Conservation (phyloP, 495 filamentous ascomycete genomes). For the Aspergillus steynii region DNA sequence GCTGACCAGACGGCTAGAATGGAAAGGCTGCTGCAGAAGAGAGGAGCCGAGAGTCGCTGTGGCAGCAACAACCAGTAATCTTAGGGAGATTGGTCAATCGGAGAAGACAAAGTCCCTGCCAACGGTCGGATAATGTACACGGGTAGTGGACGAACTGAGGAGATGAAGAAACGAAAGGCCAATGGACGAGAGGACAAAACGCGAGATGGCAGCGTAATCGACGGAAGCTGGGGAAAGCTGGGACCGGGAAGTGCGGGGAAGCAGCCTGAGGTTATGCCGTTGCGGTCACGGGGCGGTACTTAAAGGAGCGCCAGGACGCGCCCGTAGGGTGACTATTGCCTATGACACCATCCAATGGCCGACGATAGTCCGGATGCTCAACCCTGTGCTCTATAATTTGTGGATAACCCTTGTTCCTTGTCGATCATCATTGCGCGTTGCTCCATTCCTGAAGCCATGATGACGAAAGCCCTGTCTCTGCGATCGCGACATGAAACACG, state of each 20-base stretch:
- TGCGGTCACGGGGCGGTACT: not conserved
- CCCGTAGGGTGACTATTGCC: not conserved
- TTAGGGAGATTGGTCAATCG: constrained; percentile 11
- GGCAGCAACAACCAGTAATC: not conserved
- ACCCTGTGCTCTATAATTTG: constrained; percentile 4
- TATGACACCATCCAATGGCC: not conserved
- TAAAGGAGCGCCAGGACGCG: not conserved
- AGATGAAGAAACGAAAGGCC: constrained; percentile 2
- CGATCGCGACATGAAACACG: not conserved
- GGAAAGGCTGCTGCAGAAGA: constrained; percentile 24
- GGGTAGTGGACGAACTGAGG: constrained; percentile 18
- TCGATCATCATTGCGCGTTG: constrained; percentile 10
- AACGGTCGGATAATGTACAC: constrained; percentile 12
- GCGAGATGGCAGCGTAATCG: constrained; percentile 14
- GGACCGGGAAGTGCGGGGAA: constrained; percentile 18
- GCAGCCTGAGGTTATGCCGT: not conserved
- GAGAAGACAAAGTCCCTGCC: constrained; percentile 17
- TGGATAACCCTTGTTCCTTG: not conserved
- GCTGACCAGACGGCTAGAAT: constrained; percentile 24
- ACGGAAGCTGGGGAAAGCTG: constrained; percentile 13
- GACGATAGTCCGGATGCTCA: not conserved
- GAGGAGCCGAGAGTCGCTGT: constrained; percentile 5
- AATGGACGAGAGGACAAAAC: constrained; percentile 8
- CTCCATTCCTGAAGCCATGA: constrained; percentile 20
- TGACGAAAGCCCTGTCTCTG: constrained; percentile 20